Conservation (phyloP, 1,284 basidiomycete species). For the Schizophyllum amplum region DNA sequence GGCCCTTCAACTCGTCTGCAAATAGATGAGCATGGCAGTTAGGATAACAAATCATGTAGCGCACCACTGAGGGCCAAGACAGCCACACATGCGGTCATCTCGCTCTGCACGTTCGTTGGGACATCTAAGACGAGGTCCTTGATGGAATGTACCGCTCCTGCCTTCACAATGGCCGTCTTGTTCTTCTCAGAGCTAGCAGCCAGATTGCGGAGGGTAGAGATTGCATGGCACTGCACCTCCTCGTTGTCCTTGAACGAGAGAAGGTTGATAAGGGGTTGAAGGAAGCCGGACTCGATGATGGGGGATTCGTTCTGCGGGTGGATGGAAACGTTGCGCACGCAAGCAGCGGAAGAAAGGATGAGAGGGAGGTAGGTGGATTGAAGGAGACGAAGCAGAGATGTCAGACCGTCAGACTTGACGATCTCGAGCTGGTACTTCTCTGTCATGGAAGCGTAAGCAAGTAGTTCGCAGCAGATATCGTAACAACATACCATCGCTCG, state of each 20-base stretch:
- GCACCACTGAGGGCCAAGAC: slow-evolving; percentile 87
- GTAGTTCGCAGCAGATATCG: too few species aligned
- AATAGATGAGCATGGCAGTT: too few species aligned
- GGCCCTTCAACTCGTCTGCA: slow-evolving; percentile 94
- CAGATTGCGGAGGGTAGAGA: slow-evolving; percentile 93
- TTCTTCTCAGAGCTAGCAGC: slow-evolving; percentile 98
- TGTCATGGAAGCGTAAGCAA: too few species aligned
- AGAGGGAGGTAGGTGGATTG: slow-evolving; percentile 98
- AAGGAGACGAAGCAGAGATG: slow-evolving; percentile 87
- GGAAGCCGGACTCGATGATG: slow-evolving; percentile 97
- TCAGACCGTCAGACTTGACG: slow-evolving; percentile 91
- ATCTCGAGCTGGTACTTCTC: slow-evolving; percentile 99
- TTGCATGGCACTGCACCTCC: slow-evolving; percentile 99
- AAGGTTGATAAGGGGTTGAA: slow-evolving; percentile 93
- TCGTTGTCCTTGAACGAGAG: slow-evolving; percentile 99
- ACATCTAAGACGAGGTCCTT: slow-evolving; percentile 95
- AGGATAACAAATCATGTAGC: too few species aligned
- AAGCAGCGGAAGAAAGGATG: slow-evolving; percentile 96
- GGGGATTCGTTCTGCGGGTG: slow-evolving; percentile 98
- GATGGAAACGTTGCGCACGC: slow-evolving; percentile 98
- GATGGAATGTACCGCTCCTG: slow-evolving; percentile 96
- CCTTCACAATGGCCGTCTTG: slow-evolving; percentile 97
- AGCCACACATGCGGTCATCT: slow-evolving; percentile 99
- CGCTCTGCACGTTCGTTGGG: slow-evolving; percentile 95
- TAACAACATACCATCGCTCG: too few species aligned